Percentiles rank a stretch among this genome's conserved stretches.
Conservation (phyloP, 495 filamentous ascomycete species). For the Podospora pseudocomata region DNA sequence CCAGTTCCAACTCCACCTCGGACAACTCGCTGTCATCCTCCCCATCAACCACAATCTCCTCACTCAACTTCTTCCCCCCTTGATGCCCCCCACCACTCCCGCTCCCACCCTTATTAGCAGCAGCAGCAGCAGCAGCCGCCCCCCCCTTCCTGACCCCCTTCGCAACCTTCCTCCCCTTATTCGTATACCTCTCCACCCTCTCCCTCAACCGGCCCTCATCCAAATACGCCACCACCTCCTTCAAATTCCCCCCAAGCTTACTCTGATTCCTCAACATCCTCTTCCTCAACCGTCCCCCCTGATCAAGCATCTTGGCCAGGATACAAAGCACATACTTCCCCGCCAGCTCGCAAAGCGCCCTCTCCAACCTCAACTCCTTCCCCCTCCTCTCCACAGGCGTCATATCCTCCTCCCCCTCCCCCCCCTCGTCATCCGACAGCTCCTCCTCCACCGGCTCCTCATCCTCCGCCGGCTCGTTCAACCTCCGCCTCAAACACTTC, state of each 20-base stretch:
- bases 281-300: slow-evolving; percentile 58
- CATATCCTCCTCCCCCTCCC: slow-evolving; percentile 53
- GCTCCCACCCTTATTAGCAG: background rate
- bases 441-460: slow-evolving; percentile 60
- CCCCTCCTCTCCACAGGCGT: slow-evolving; percentile 52
- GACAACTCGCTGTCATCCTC: slow-evolving; percentile 49
- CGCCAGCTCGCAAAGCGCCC: slow-evolving; percentile 77
- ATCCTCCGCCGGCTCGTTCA: slow-evolving; percentile 64
- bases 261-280: slow-evolving; percentile 64
- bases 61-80: slow-evolving; percentile 36
- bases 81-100: background rate
- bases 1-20: slow-evolving; percentile 42
- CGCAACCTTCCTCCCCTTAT: slow-evolving; percentile 30
- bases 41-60: slow-evolving; percentile 44
- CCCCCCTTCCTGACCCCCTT: slow-evolving; percentile 36
- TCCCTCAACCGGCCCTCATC: slow-evolving; percentile 54
- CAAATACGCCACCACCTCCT: slow-evolving; percentile 69
- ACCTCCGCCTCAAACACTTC: slow-evolving; percentile 58
- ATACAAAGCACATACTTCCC: slow-evolving; percentile 78
- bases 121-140: too few species aligned
- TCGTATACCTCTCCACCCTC: slow-evolving; percentile 12
- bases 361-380: slow-evolving; percentile 67
- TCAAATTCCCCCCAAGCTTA: slow-evolving; percentile 68
- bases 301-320: slow-evolving; percentile 67
- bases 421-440: slow-evolving; percentile 57